Evolutionary conservation across 306 rosid species (phyloP), one percentile per base, ranked within the genome.

Genomic region (Glycine latifolia): DNA sequence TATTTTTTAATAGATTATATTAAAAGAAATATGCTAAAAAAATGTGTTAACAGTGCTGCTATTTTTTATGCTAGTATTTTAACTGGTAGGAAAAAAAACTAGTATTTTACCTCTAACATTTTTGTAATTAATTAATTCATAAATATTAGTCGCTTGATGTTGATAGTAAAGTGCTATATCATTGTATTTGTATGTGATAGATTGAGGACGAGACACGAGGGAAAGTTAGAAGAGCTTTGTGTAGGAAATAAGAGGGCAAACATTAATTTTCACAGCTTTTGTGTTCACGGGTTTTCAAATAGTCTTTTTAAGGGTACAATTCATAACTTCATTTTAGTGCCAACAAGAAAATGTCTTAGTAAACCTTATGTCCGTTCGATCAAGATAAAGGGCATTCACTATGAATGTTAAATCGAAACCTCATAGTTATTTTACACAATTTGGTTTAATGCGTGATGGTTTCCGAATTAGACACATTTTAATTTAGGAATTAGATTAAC

Each of bases 161-260:
- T 65, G 80, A 81, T 74, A 54, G 70, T 74, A 66, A 31, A 81
- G 70, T 54, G 61, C 4, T 43, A 52, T 49, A 52, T 49, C 5
- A 75, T 10, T 61, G 67, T 48, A 15, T 37, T 10, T 61, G 67
- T 48, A 15, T 37, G 43, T 11, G 46, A 35, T 37, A 12, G 8
- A 35, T 13, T 35, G 52, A 41, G 31, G 6, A 47, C 10, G 37
- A 65, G 60, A 73, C 84, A 81, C 7, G 6, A 65, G n/a, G n/a
- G 68, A 17, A 79, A 44, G 13, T 10, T 43, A 37, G 41, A 37
- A 10, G 53, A 66, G 53, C 39, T 41, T 67, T 67, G 73, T 44
- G n/a, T 9, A 13, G 73, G 41, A 11, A 68, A 44, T 44, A 43
- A 16, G n/a, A 43, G 35, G 15, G 15, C 67, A 12, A 63, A 63